These are phyloP conservation scores for Penicillium sp. DNA, from an alignment of 2,329 filamentous ascomycete genomes.

Conservation along the genomic window DNA sequence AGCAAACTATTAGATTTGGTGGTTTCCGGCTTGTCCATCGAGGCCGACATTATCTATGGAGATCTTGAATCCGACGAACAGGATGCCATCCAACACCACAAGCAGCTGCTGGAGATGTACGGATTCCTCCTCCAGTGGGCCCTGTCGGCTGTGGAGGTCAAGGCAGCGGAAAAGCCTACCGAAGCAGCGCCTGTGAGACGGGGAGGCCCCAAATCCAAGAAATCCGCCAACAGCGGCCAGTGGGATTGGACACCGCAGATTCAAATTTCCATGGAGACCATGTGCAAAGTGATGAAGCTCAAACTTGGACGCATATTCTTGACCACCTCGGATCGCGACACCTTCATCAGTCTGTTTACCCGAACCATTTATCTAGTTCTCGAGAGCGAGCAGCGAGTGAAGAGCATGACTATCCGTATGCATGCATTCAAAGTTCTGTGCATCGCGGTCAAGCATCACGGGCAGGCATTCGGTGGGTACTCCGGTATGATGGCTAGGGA, in stretches of 20 bases:
- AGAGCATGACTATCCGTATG: slow-evolving; percentile 87
- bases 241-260: slow-evolving; percentile 92
- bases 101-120: slow-evolving; percentile 88
- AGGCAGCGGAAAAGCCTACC: slow-evolving; percentile 85
- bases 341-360: slow-evolving; percentile 88
- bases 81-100: slow-evolving; percentile 81
- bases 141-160: slow-evolving; percentile 88
- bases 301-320: slow-evolving; percentile 92
- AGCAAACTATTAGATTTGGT: slow-evolving; percentile 93
- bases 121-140: slow-evolving; percentile 95
- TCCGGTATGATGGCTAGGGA: neutral
- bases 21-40: slow-evolving; percentile 79
- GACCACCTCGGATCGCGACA: slow-evolving; percentile 94
- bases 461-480: slow-evolving; percentile 81
- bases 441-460: slow-evolving; percentile 95
- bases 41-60: slow-evolving; percentile 80
- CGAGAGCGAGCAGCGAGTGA: slow-evolving; percentile 90
- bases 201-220: slow-evolving; percentile 76
- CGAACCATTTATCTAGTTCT: slow-evolving; percentile 90
- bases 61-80: slow-evolving; percentile 93
- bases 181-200: slow-evolving; percentile 69
- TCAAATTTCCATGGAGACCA: slow-evolving; percentile 83
- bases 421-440: slow-evolving; percentile 97
- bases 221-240: slow-evolving; percentile 67
- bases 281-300: slow-evolving; percentile 93